Evolutionary conservation across 2,329 filamentous ascomycete genomes (phyloP), one percentile per base, ranked within the genome.

Genomic region (Xylariaceae sp.): DNA sequence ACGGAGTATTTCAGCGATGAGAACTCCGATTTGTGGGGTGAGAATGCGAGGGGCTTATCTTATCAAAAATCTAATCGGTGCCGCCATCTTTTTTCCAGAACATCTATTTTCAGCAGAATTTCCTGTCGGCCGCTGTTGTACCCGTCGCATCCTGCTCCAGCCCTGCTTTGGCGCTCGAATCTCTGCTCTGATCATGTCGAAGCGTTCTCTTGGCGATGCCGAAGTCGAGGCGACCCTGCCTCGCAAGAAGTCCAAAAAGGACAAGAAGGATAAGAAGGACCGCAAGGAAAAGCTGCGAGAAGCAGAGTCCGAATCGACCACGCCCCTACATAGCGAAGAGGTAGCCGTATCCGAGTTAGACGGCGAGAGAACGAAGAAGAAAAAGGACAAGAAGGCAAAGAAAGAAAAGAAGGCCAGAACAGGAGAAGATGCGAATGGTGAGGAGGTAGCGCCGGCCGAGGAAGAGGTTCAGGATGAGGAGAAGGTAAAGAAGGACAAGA

Each of bases 171-270:
- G 7, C 17, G 4, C 17, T 10, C 15, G 17, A 29, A 5, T n/a
- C 8, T n/a, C 24, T 17, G 28, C 12, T 14, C 21, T 36, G 30
- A 38, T 30, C 21, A 57, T 57, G 54, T 56, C 54, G 19, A 57
- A 57, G 34, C 54, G 51, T 30, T 38, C 39, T 8, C 45, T 57
- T 19, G 51, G 56, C 35, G 52, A 55, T 31, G 49, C 42, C 37
- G 53, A 54, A 13, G 48, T 50, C 35, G 54, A 52, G 28, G 47
- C 41, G 8, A 37, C 39, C n/a, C 24, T 55, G 11, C 42, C 54
- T 19, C 51, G 52, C 33, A 64, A 65, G 48, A 64, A 63, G 50
- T 58, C 60, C 15, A 60, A 63, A 49, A 60, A 61, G 44, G 50
- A 55, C 16, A 57, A 58, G 46, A 56, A 53, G 37, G 51, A 57